These are phyloP conservation scores for Dothidotthia symphoricarpi DNA, from an alignment of 2,329 filamentous ascomycete species.

Conservation along the genomic window DNA sequence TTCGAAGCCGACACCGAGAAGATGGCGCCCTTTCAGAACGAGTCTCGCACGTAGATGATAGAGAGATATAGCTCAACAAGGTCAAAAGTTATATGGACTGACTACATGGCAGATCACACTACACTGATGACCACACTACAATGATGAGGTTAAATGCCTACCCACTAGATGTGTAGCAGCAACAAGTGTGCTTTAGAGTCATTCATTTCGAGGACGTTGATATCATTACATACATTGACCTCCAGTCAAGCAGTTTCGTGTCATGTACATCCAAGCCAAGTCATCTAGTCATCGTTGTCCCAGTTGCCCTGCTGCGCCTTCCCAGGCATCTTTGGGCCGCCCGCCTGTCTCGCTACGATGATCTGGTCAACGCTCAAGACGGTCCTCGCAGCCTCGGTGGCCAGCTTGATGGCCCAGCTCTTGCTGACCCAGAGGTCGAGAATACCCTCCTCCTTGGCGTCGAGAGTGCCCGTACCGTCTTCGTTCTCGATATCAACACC, in stretches of 20 bases:
- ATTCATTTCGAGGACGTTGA: too few relatives aligned
- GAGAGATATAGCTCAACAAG: too few relatives aligned
- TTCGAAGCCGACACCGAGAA: too few relatives aligned
- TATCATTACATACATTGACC: slow-evolving; percentile 12
- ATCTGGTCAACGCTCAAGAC: slow-evolving; percentile 98
- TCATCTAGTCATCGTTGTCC: slow-evolving; percentile 58
- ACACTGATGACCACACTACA: too few relatives aligned
- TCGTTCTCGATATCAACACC: slow-evolving; percentile 94
- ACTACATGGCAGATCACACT: too few relatives aligned
- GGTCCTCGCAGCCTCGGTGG: slow-evolving; percentile 90
- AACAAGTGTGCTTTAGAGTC: too few relatives aligned
- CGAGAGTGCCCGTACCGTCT: slow-evolving; percentile 74
- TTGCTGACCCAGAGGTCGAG: slow-evolving; percentile 90
- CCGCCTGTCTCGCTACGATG: slow-evolving; percentile 95
- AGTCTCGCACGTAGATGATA: too few relatives aligned
- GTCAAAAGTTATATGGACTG: too few relatives aligned
- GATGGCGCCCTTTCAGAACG: too few relatives aligned
- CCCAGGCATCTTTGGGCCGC: slow-evolving; percentile 92
- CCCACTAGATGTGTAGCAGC: too few relatives aligned
- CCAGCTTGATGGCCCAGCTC: slow-evolving; percentile 95
- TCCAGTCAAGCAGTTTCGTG: background rate
- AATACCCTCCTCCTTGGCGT: slow-evolving; percentile 84
- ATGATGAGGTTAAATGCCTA: too few relatives aligned
- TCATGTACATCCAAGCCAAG: background rate
- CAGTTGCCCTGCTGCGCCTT: slow-evolving; percentile 72